Evolutionary conservation across 2,329 filamentous ascomycete genomes (phyloP).

Genomic region (Aspergillus ibericus): DNA sequence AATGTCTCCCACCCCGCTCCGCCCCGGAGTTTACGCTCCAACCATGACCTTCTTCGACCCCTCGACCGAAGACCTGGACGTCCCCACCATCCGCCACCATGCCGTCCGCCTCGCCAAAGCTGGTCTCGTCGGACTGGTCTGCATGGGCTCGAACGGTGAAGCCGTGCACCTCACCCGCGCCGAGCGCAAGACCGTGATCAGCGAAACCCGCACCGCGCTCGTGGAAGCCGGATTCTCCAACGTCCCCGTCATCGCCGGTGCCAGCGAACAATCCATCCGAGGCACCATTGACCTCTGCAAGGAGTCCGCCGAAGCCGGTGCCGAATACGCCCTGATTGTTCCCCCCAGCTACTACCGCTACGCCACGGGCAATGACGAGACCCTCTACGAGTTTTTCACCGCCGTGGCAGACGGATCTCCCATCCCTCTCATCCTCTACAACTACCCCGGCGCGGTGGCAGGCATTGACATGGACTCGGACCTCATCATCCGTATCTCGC

Average conservation of each 20-base stretch:
- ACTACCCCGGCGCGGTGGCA: conserved; percentile 83
- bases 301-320: conserved; percentile 66
- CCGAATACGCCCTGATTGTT: conserved; percentile 76
- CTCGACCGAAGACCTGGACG: conserved; percentile 80
- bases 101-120: conserved; percentile 73
- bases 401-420: conserved; percentile 73
- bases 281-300: conserved; percentile 75
- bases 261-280: conserved; percentile 76
- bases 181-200: conserved; percentile 74
- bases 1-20: conserved; percentile 59
- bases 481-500: conserved; percentile 73
- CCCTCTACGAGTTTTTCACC: conserved; percentile 71
- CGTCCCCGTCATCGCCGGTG: conserved; percentile 79
- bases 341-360: conserved; percentile 81
- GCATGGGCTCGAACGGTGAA: conserved; percentile 89
- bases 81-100: conserved; percentile 75
- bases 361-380: conserved; percentile 68
- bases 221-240: conserved; percentile 74
- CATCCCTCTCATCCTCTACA: conserved; percentile 81
- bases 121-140: conserved; percentile 78
- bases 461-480: conserved; percentile 91
- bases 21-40: conserved; percentile 81
- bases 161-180: conserved; percentile 78
- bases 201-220: conserved; percentile 76
- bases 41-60: conserved; percentile 90